phyloP scores from a whole-genome alignment of 805 yeast genomes.

The Metschnikowia reukaufii region DNA sequence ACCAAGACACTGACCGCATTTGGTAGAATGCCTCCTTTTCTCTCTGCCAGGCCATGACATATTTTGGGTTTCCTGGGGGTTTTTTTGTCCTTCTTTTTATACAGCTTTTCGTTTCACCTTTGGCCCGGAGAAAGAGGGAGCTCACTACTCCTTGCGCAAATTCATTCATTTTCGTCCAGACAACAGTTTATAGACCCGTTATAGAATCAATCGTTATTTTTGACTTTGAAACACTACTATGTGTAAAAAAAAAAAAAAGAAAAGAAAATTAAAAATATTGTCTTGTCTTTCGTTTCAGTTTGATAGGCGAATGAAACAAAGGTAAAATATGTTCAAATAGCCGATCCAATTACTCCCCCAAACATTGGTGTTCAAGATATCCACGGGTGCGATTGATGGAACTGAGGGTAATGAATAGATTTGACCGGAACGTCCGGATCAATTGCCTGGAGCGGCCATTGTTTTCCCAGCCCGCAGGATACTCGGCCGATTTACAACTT shows the following conservation, averaged over 20 bases:
- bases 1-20: too few species aligned
- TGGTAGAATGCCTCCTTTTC: background rate
- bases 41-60: background rate
- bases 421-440: background rate
- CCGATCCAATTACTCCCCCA: too few species aligned
- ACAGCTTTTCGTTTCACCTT: background rate
- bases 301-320: too few species aligned
- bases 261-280: too few species aligned
- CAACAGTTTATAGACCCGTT: background rate
- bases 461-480: background rate
- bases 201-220: background rate
- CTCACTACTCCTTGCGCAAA: background rate
- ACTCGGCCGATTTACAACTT: background rate
- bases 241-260: too few species aligned
- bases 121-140: background rate
- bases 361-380: too few species aligned
- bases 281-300: too few species aligned
- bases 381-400: too few species aligned
- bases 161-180: background rate
- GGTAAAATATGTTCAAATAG: background rate
- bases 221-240: background rate
- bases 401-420: background rate
- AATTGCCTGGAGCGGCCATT: background rate
- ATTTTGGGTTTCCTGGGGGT: background rate
- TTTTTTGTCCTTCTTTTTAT: background rate